Evolutionary conservation across 1,139 yeast species (phyloP).

Genomic region (Insectozyma bohioensis): DNA sequence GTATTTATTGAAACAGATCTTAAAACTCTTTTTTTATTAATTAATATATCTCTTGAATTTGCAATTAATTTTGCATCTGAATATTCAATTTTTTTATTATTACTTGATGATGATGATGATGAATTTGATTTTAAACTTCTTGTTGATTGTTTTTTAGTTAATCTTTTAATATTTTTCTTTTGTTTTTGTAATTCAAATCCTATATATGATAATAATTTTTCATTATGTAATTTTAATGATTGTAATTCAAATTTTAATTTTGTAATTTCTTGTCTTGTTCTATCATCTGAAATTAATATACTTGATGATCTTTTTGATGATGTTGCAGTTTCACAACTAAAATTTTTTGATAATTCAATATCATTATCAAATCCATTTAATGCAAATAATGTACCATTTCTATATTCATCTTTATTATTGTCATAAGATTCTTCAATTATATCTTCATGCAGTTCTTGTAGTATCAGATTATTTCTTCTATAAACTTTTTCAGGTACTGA

Average conservation of each 20-base stretch:
- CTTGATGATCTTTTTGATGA: constrained; percentile 43
- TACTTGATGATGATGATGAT: no score
- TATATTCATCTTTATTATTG: constrained; percentile 7
- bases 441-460: no score
- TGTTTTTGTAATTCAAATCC: constrained; percentile 57
- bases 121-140: constrained; percentile 12
- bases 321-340: constrained; percentile 10
- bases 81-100: constrained; percentile 38
- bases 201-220: constrained; percentile 54
- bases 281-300: constrained; percentile 27
- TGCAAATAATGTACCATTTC: constrained; percentile 15
- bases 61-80: constrained; percentile 56
- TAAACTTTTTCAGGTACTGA: constrained; percentile 31
- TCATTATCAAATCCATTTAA: constrained; percentile 16
- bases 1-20: constrained; percentile 47
- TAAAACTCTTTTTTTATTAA: constrained; percentile 45
- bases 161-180: constrained; percentile 41
- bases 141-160: constrained; percentile 38
- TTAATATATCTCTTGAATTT: constrained; percentile 39
- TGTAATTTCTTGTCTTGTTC: constrained; percentile 50
- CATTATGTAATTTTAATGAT: constrained; percentile 54
- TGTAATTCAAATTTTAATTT: constrained; percentile 54
- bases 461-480: constrained; percentile 5
- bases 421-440: constrained; percentile 9
- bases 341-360: constrained; percentile 11